Percentiles rank a stretch among this genome's conserved stretches.
These are phyloP conservation scores for Patellifolia procumbens DNA, from an alignment of 179 eudicot species.

Conservation along the genomic window DNA sequence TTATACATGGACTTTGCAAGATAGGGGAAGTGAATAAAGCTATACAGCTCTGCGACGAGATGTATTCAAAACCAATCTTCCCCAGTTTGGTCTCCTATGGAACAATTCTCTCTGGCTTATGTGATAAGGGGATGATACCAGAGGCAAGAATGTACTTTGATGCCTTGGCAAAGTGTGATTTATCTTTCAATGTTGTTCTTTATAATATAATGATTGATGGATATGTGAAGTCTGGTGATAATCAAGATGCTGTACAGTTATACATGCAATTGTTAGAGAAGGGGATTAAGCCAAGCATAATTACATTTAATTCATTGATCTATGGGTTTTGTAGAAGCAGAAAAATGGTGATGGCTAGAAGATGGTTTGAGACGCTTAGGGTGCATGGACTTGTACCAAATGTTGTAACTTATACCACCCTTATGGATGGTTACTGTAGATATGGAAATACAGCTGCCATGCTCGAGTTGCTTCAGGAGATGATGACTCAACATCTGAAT, in stretches of 20 bases:
- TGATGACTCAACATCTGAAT: slow-evolving; percentile 47
- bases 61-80: slow-evolving; percentile 47
- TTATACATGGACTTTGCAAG: slow-evolving; percentile 76
- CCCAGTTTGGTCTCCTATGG: slow-evolving; percentile 51
- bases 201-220: slow-evolving; percentile 76
- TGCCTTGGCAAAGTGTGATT: slow-evolving; percentile 40
- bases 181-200: slow-evolving; percentile 47
- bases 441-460: slow-evolving; percentile 42
- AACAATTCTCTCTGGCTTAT: slow-evolving; percentile 56
- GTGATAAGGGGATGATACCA: slow-evolving; percentile 47
- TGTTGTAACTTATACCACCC: slow-evolving; percentile 71
- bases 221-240: slow-evolving; percentile 63
- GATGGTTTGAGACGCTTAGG: slow-evolving; percentile 47
- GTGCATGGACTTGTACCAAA: slow-evolving; percentile 57
- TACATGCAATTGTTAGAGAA: slow-evolving; percentile 49
- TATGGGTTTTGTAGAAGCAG: slow-evolving; percentile 66
- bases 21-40: slow-evolving; percentile 59
- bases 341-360: slow-evolving; percentile 49
- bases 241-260: slow-evolving; percentile 48
- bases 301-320: slow-evolving; percentile 80
- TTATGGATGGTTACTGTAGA: slow-evolving; percentile 67
- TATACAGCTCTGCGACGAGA: slow-evolving; percentile 49
- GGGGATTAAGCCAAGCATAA: slow-evolving; percentile 62
- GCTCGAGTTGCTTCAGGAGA: slow-evolving; percentile 53
- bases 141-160: slow-evolving; percentile 67